Percentiles rank a stretch among this genome's conserved stretches.
phyloP scores from a whole-genome alignment of 2,329 filamentous ascomycete species.

The Ilyonectria sp. region DNA sequence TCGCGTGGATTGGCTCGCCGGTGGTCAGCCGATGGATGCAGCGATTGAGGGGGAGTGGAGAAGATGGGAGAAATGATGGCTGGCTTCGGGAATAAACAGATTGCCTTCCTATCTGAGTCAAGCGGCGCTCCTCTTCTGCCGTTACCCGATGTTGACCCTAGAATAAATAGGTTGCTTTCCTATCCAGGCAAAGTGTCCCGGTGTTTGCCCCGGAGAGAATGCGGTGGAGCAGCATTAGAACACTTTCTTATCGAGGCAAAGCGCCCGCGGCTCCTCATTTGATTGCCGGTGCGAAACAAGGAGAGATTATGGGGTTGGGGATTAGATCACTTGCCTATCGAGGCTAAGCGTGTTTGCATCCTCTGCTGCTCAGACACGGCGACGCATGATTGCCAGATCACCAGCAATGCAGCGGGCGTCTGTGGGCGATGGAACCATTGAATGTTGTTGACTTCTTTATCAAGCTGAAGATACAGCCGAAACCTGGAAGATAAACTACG shows the following conservation, averaged over 20 bases:
- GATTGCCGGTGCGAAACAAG: neutral
- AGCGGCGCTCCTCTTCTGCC: neutral
- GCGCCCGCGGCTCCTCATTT: neutral
- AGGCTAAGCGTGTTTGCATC: neutral
- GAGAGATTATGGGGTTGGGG: neutral
- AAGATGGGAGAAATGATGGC: neutral
- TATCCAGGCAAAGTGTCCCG: constrained; percentile 33
- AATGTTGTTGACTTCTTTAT: neutral
- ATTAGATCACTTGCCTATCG: neutral
- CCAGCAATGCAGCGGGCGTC: neutral
- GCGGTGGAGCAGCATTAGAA: neutral
- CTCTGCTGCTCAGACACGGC: neutral
- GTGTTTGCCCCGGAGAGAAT: neutral
- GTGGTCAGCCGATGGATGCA: neutral
- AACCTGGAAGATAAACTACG: no score
- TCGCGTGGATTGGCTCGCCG: neutral
- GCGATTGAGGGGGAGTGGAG: neutral
- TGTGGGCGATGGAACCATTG: neutral
- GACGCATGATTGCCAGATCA: neutral
- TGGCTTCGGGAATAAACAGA: constrained; percentile 29
- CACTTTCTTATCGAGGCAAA: neutral
- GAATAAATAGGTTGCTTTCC: constrained; percentile 34
- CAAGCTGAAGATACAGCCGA: constrained; percentile 1
- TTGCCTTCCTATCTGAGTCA: constrained; percentile 13
- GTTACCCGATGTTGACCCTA: neutral